phyloP scores from a whole-genome alignment of 1,284 basidiomycete genomes.

The Sporisorium exsertum region DNA sequence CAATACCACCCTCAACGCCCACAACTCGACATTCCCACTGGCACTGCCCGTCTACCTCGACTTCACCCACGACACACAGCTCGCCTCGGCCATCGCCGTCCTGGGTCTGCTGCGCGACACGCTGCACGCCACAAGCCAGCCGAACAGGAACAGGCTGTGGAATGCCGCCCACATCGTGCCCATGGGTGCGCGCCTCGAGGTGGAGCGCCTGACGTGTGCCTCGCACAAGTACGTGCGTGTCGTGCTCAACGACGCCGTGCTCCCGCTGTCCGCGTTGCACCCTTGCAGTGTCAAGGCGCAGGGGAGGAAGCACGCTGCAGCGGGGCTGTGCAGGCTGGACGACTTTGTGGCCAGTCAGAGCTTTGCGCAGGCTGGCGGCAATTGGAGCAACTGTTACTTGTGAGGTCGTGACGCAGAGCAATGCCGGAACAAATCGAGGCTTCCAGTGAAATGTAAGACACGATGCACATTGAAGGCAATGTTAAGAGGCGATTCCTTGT shows the following conservation, averaged over 20 bases:
- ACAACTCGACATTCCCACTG: slow-evolving; percentile 10
- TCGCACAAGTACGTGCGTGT: slow-evolving; percentile 24
- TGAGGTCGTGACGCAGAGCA: background rate
- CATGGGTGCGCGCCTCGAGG: slow-evolving; percentile 15
- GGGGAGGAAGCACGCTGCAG: slow-evolving; percentile 13
- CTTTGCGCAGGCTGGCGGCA: slow-evolving; percentile 29
- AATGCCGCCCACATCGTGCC: slow-evolving; percentile 23
- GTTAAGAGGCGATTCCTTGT: background rate
- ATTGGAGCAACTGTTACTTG: slow-evolving; percentile 28
- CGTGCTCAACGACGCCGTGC: slow-evolving; percentile 20
- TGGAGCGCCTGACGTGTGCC: slow-evolving; percentile 19
- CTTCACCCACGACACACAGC: slow-evolving; percentile 26
- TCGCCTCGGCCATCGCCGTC: slow-evolving; percentile 21
- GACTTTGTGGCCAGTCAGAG: slow-evolving; percentile 27
- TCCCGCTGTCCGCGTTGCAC: slow-evolving; percentile 14
- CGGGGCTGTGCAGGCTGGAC: slow-evolving; percentile 15
- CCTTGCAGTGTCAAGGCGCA: slow-evolving; percentile 17
- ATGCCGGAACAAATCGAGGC: background rate
- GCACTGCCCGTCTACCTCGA: slow-evolving; percentile 20
- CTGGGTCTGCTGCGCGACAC: slow-evolving; percentile 23
- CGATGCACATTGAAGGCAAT: too few species aligned
- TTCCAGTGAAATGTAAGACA: background rate
- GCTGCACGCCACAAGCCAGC: slow-evolving; percentile 6
- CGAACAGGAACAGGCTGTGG: slow-evolving; percentile 12
- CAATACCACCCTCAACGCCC: slow-evolving; percentile 25